A percentile compares a stretch with the other conserved stretches of the same genome.
These are phyloP conservation scores for Sonneratia alba DNA, from an alignment of 345 rosid species.

Conservation along the genomic window DNA sequence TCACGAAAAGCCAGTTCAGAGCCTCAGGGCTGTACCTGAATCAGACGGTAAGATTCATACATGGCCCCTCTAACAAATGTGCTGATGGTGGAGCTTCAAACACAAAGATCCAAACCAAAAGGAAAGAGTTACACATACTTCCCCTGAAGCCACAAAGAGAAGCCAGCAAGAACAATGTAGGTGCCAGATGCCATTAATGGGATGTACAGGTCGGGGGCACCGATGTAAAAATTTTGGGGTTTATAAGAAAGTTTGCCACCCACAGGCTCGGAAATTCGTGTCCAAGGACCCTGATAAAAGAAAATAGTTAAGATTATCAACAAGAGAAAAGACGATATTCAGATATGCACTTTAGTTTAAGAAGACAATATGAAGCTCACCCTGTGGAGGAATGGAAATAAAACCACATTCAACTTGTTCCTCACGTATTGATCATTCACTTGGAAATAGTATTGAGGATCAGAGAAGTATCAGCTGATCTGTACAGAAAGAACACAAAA, in stretches of 20 bases:
- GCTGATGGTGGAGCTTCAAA: too few species aligned
- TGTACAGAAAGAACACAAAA: conserved; percentile 13
- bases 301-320: background rate
- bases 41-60: too few species aligned
- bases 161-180: conserved; percentile 81
- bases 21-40: conserved; percentile 86
- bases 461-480: conserved; percentile 87
- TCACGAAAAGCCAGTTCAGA: conserved; percentile 76
- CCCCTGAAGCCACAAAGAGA: conserved; percentile 38
- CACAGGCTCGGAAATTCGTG: conserved; percentile 86
- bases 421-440: conserved; percentile 93
- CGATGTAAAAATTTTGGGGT: conserved; percentile 83
- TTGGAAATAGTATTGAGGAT: conserved; percentile 96
- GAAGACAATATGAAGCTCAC: conserved; percentile 24
- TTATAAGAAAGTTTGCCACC: conserved; percentile 97
- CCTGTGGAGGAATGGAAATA: conserved; percentile 88
- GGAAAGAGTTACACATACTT: too few species aligned
- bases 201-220: conserved; percentile 91
- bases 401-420: conserved; percentile 91
- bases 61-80: too few species aligned
- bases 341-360: background rate
- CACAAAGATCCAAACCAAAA: too few species aligned
- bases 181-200: conserved; percentile 96
- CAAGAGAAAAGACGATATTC: background rate
- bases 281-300: conserved; percentile 74